Conservation (phyloP, 257 asterid species). For the Paraleonurus japonicus region DNA sequence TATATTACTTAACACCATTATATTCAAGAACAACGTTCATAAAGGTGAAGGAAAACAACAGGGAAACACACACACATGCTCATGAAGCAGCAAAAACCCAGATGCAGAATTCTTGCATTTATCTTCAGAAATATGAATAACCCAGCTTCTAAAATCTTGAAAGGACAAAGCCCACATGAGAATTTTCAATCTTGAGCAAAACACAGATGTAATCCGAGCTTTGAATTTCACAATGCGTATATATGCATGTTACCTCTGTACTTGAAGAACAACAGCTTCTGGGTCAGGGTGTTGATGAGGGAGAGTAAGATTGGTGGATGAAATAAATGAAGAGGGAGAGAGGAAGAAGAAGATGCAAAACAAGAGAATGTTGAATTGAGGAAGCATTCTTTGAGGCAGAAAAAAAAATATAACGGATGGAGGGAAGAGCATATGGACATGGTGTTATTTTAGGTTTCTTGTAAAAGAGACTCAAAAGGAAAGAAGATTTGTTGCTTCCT, state of each 20-base stretch:
- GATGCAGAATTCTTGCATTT: constrained; percentile 13
- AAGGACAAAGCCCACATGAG: constrained; percentile 22
- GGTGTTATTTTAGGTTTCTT: constrained; percentile 27
- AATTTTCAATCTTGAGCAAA: constrained; percentile 21
- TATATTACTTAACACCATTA: not conserved
- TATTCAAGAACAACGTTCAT: constrained; percentile 1
- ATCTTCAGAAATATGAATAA: constrained; percentile 1
- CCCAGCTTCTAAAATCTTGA: constrained; percentile 23
- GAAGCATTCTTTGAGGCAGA: constrained; percentile 50
- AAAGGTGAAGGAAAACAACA: not conserved
- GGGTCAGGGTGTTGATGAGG: constrained; percentile 94
- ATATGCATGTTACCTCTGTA: constrained; percentile 53
- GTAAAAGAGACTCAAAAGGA: constrained; percentile 37
- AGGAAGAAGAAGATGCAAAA: constrained; percentile 43
- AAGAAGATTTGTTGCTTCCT: constrained; percentile 45
- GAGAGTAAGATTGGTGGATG: constrained; percentile 60
- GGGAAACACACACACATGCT: not conserved
- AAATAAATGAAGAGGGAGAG: constrained; percentile 35
- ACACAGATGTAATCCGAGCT: constrained; percentile 19
- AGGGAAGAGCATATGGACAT: constrained; percentile 28
- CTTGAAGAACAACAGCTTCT: constrained; percentile 70
- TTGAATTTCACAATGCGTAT: constrained; percentile 18
- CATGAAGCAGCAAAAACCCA: constrained; percentile 20
- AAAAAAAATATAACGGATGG: constrained; percentile 22
- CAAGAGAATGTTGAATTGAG: constrained; percentile 41